These are phyloP conservation scores for Diplodia scrobiculata DNA, from an alignment of 2,329 filamentous ascomycete species.

Conservation along the genomic window DNA sequence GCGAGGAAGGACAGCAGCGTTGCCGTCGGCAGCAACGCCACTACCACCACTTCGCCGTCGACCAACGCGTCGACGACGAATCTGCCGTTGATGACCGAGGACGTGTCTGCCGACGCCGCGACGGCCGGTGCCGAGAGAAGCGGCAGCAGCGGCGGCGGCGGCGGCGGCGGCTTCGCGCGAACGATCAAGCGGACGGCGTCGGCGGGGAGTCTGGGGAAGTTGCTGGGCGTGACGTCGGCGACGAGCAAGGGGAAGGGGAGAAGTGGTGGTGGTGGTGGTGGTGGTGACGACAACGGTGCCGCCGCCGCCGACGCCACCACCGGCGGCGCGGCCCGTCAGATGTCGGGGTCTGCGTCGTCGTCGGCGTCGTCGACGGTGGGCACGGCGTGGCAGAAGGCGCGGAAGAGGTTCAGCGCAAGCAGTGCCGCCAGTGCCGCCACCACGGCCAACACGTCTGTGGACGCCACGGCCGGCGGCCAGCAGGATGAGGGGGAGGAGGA, in stretches of 20 bases:
- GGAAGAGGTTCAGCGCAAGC: neutral
- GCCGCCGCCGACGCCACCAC: too few relatives aligned
- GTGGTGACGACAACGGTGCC: neutral
- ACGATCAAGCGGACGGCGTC: neutral
- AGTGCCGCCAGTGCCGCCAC: neutral
- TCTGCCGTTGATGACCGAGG: neutral
- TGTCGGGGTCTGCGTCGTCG: too few relatives aligned
- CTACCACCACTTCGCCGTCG: neutral
- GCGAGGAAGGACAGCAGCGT: neutral
- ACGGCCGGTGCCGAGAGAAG: too few relatives aligned
- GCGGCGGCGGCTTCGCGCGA: neutral
- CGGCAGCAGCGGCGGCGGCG: neutral
- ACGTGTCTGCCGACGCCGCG: neutral
- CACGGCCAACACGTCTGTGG: neutral
- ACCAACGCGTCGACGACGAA: neutral
- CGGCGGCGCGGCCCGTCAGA: too few relatives aligned
- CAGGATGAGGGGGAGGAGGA: neutral
- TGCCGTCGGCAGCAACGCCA: neutral
- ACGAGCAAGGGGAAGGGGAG: neutral
- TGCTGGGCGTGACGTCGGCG: neutral
- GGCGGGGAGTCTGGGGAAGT: neutral
- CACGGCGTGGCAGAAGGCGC: neutral
- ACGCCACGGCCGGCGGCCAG: neutral
- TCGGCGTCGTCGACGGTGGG: neutral
- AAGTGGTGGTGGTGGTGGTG: neutral